Base-by-base conservation (phyloP, 352 stramenopile species). In the Peronospora belbahrii region DNA sequence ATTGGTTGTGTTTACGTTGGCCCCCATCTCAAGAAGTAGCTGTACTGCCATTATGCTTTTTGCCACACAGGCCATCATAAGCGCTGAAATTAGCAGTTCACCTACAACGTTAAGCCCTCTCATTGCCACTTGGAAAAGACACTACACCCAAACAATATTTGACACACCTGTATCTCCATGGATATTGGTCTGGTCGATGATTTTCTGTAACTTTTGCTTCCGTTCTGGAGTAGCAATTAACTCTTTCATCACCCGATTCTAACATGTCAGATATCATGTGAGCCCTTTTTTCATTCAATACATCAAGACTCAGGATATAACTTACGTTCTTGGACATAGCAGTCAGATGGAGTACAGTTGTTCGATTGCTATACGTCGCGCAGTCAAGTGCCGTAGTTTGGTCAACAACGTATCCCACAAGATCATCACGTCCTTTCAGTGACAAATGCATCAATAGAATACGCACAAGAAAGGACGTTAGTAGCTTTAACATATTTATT, bases 51-150 rank as follows among this genome's bases (percentile, higher is more conserved):
- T 55, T 5, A 67, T 62, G 38, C 85, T 83, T 59, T 93, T 93
- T 9, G 73, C 73, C 24, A 88, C 81, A 18, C 82, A 86, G 17
- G 82, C 82, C 67, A 93, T 86, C 82, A 93, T 93, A 9, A 93
- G 56, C 20, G 82, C 82, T 93, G 40, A 3, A 43, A 30, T 4
- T 19, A 28, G 15, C 18, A 37, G n/a, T 6, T 22, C 14, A 27
- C 27, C 13, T 22, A 10, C 13, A 13, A 41, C 34, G 18, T 47
- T 28, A 55, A 24, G n/a, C n/a, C 6, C 13, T 18, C 17, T 34
- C 6, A 27, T 10, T n/a, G 7, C 24, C 7, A 20, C 14, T 6
- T 9, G 17, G 13, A n/a, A n/a, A n/a, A n/a, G n/a, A n/a, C n/a
- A n/a, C n/a, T n/a, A n/a, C n/a, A n/a, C n/a, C n/a, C n/a, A 17